These are phyloP conservation scores for Malassezia pachydermatis DNA, from an alignment of 1,284 basidiomycete species.

Conservation along the genomic window DNA sequence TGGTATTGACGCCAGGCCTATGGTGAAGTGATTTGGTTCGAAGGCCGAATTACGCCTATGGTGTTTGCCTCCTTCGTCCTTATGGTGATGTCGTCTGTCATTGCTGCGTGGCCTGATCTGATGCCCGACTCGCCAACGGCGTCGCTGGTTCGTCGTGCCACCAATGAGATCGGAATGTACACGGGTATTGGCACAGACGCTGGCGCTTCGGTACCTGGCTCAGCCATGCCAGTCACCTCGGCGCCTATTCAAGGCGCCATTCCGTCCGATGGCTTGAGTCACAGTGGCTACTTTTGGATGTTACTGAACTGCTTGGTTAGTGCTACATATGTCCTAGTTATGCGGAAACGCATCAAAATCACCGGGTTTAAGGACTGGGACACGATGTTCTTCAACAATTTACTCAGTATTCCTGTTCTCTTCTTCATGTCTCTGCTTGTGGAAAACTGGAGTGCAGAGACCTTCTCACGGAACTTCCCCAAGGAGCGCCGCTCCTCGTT, in stretches of 20 bases:
- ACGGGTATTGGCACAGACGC: not conserved
- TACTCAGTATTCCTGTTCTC: constrained; percentile 85
- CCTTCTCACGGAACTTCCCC: constrained; percentile 77
- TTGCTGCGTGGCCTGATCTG: constrained; percentile 91
- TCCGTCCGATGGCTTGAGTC: not conserved
- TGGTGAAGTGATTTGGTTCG: constrained; percentile 95
- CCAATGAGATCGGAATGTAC: constrained; percentile 7
- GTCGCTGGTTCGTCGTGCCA: not conserved
- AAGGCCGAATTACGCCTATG: constrained; percentile 72
- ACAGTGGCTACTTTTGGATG: constrained; percentile 88
- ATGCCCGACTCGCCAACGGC: not conserved
- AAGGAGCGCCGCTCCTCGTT: constrained; percentile 67
- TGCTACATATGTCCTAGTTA: constrained; percentile 83
- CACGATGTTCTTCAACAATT: constrained; percentile 98
- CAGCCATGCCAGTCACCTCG: not conserved
- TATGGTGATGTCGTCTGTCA: constrained; percentile 91
- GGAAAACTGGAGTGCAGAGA: constrained; percentile 81
- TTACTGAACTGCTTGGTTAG: constrained; percentile 78
- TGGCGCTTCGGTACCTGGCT: not conserved
- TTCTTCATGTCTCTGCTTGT: constrained; percentile 69
- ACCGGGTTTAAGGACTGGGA: constrained; percentile 99
- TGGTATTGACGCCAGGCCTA: constrained; percentile 59
- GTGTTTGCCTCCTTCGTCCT: constrained; percentile 81
- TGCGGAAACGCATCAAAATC: constrained; percentile 92
- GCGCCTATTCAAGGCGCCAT: not conserved